These are phyloP conservation scores for Pisolithus sp. DNA, from an alignment of 768 basidiomycete genomes.

Conservation along the genomic window DNA sequence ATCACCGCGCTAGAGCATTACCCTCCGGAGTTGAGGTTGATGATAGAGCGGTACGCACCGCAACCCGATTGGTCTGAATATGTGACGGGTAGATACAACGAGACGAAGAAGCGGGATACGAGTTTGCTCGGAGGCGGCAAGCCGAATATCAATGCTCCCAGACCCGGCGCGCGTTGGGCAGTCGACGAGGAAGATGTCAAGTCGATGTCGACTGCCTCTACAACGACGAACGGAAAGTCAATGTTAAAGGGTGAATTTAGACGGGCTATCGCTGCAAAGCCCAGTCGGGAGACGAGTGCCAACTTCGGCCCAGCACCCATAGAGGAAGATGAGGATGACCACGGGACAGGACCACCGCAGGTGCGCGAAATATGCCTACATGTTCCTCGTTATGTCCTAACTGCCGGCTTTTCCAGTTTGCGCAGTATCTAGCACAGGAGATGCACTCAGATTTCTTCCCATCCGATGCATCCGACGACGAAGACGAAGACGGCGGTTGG, in stretches of 20 bases:
- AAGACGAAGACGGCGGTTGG: slow-evolving; percentile 72
- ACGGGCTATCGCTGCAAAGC: slow-evolving; percentile 37
- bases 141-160: slow-evolving; percentile 43
- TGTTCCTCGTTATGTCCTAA: slow-evolving; percentile 3
- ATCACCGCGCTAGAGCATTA: slow-evolving; percentile 85
- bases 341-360: slow-evolving; percentile 38
- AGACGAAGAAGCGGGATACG: slow-evolving; percentile 79
- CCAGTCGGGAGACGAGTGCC: slow-evolving; percentile 47
- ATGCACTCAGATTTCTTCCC: slow-evolving; percentile 56
- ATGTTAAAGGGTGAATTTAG: slow-evolving; percentile 53
- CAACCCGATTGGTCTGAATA: slow-evolving; percentile 85
- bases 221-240: slow-evolving; percentile 7
- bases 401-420: slow-evolving; percentile 49
- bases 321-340: slow-evolving; percentile 40
- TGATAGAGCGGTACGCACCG: slow-evolving; percentile 63
- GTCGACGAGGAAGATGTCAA: slow-evolving; percentile 59
- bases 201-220: slow-evolving; percentile 15
- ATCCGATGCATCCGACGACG: slow-evolving; percentile 39
- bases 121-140: slow-evolving; percentile 83
- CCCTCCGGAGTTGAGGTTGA: slow-evolving; percentile 66
- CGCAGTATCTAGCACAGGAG: slow-evolving; percentile 70
- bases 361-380: slow-evolving; percentile 24
- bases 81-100: slow-evolving; percentile 76
- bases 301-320: slow-evolving; percentile 57
- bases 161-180: slow-evolving; percentile 45